phyloP scores from a whole-genome alignment of 768 basidiomycete species.

The Pilatotrama ljubarskyi region DNA sequence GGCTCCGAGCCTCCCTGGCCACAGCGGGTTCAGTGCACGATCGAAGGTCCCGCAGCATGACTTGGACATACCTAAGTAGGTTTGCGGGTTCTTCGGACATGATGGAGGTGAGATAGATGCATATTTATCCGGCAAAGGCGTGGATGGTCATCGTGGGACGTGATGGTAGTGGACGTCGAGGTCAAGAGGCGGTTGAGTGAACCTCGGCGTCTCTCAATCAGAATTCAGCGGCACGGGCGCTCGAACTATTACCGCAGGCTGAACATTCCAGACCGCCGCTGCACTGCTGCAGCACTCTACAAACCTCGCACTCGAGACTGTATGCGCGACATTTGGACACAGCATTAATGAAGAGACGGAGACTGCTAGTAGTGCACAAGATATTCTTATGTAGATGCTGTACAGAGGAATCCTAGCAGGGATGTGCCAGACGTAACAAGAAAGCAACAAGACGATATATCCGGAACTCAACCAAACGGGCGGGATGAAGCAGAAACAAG shows the following conservation, averaged over 20 bases:
- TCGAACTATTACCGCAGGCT: neutral
- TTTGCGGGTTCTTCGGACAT: slow-evolving; percentile 45
- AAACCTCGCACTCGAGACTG: too few species aligned
- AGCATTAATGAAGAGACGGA: too few species aligned
- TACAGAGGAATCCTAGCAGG: neutral
- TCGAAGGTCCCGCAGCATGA: neutral
- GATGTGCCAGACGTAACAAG: neutral
- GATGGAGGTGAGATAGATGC: neutral
- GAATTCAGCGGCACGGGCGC: neutral
- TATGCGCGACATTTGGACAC: too few species aligned
- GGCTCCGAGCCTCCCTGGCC: slow-evolving; percentile 76
- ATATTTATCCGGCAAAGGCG: slow-evolving; percentile 5
- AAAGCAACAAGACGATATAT: neutral
- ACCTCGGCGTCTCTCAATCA: slow-evolving; percentile 45
- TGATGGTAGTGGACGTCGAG: slow-evolving; percentile 63
- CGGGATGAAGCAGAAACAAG: neutral
- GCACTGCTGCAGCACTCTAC: too few species aligned
- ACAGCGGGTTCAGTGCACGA: slow-evolving; percentile 15
- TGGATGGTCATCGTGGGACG: slow-evolving; percentile 42
- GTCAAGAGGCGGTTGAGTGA: slow-evolving; percentile 80
- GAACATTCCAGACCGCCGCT: neutral
- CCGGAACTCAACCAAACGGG: neutral
- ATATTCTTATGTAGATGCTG: too few species aligned
- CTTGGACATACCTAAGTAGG: slow-evolving; percentile 37
- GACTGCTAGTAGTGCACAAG: too few species aligned